A percentile compares a stretch with the other conserved stretches of the same genome.
Conservation (phyloP, 345 rosid genomes). For the Ricinus communis region DNA sequence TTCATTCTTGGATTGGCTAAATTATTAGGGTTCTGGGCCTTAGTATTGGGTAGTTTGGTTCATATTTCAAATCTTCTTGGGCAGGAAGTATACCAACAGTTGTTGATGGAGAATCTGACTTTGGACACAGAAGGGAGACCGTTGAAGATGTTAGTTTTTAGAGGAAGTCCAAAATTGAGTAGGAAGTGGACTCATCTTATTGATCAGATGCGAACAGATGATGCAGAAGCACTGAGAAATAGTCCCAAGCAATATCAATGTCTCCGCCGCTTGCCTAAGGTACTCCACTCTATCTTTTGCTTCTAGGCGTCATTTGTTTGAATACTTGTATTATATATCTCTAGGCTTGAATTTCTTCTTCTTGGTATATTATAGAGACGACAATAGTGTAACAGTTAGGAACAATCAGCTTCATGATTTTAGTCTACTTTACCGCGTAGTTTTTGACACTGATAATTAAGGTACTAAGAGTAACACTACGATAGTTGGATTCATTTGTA, state of each 20-base stretch:
- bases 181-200: conserved; percentile 27
- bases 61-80: neutral
- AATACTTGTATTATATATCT: neutral
- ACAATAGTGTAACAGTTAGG: neutral
- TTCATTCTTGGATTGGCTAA: neutral
- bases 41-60: neutral
- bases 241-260: conserved; percentile 3
- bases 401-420: neutral
- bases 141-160: conserved; percentile 48
- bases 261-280: conserved; percentile 41
- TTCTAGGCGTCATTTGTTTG: too few relatives aligned
- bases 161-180: conserved; percentile 51
- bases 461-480: too few relatives aligned
- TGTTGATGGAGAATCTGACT: conserved; percentile 35
- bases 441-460: too few relatives aligned
- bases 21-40: neutral
- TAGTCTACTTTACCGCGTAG: neutral
- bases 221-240: conserved; percentile 19
- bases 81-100: conserved; percentile 40
- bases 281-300: neutral
- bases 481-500: too few relatives aligned
- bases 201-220: conserved; percentile 42
- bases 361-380: neutral
- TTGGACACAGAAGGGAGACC: conserved; percentile 49
- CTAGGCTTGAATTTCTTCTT: neutral